Evolutionary conservation across 2,329 filamentous ascomycete genomes (phyloP).

Genomic region (Grosmannia huntii): DNA sequence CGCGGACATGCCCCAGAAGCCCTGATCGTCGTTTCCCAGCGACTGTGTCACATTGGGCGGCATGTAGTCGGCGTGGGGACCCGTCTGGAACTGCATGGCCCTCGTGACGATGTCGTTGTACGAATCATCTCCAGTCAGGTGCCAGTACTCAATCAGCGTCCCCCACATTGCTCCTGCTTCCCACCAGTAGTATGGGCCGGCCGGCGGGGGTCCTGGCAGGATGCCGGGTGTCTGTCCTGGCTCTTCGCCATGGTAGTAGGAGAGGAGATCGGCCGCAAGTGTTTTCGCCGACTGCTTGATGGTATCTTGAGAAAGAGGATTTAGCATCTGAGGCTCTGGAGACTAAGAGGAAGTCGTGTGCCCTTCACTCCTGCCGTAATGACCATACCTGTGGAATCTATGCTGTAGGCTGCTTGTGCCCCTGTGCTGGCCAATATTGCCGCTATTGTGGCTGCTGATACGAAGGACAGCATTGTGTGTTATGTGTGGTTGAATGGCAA

Average conservation of each 20-base stretch:
- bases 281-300: slow-evolving; percentile 12
- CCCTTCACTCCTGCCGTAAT: too few species aligned
- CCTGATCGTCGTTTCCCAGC: slow-evolving; percentile 47
- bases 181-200: slow-evolving; percentile 25
- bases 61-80: slow-evolving; percentile 34
- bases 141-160: slow-evolving; percentile 27
- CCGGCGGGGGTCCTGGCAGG: slow-evolving; percentile 18
- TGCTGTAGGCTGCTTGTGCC: slow-evolving; percentile 4
- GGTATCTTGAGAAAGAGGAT: slow-evolving; percentile 5
- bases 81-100: slow-evolving; percentile 33
- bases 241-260: slow-evolving; percentile 19
- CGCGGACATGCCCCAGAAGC: slow-evolving; percentile 44
- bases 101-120: slow-evolving; percentile 36
- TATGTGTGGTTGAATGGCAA: neutral
- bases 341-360: too few species aligned
- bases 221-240: slow-evolving; percentile 18
- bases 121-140: slow-evolving; percentile 29
- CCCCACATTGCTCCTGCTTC: slow-evolving; percentile 19
- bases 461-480: neutral
- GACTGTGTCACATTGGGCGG: slow-evolving; percentile 30
- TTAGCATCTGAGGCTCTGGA: neutral
- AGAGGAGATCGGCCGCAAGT: slow-evolving; percentile 19
- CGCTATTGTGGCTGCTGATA: neutral
- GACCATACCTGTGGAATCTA: slow-evolving; percentile 6
- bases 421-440: neutral